These are phyloP conservation scores for Hydrangea macrophylla DNA, from an alignment of 148 eudicot species.

Conservation along the genomic window DNA sequence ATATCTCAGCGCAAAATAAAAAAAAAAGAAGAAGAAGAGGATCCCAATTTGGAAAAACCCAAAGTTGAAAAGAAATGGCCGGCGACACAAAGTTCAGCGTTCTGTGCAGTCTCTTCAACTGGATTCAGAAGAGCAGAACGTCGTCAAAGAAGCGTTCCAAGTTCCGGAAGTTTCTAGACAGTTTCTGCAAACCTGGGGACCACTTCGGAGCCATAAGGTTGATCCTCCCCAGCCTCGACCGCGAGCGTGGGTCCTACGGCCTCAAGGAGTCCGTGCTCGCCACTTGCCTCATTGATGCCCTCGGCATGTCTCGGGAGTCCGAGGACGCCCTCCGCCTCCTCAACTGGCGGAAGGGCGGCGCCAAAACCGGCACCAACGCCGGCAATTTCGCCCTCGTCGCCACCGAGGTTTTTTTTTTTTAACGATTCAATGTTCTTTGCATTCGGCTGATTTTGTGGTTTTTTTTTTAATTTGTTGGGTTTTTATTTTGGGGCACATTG, in stretches of 20 bases:
- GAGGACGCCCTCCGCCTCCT: slow-evolving; percentile 62
- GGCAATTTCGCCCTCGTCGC: slow-evolving; percentile 82
- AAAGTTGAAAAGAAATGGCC: slow-evolving; percentile 35
- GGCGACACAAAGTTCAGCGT: slow-evolving; percentile 60
- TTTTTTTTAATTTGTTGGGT: background rate
- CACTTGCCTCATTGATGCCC: slow-evolving; percentile 65
- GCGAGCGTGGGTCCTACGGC: slow-evolving; percentile 84
- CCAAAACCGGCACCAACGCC: slow-evolving; percentile 53
- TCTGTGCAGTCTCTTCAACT: slow-evolving; percentile 54
- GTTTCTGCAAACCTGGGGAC: slow-evolving; percentile 51
- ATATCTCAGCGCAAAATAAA: too few relatives aligned
- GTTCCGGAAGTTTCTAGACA: slow-evolving; percentile 74
- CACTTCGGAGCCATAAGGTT: slow-evolving; percentile 71
- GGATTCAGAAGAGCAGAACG: slow-evolving; percentile 53
- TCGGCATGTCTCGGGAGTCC: slow-evolving; percentile 76
- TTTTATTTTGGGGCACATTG: too few relatives aligned
- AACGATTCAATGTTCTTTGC: background rate
- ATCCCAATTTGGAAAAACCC: too few relatives aligned
- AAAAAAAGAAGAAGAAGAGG: too few relatives aligned
- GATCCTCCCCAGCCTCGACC: slow-evolving; percentile 68
- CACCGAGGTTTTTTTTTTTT: slow-evolving; percentile 41
- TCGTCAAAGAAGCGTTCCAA: slow-evolving; percentile 50
- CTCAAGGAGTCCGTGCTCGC: slow-evolving; percentile 77
- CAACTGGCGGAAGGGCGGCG: slow-evolving; percentile 91
- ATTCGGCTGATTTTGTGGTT: background rate